These are phyloP conservation scores for Allantophomopsis cytisporea DNA, from an alignment of 2,329 filamentous ascomycete species.

Conservation along the genomic window DNA sequence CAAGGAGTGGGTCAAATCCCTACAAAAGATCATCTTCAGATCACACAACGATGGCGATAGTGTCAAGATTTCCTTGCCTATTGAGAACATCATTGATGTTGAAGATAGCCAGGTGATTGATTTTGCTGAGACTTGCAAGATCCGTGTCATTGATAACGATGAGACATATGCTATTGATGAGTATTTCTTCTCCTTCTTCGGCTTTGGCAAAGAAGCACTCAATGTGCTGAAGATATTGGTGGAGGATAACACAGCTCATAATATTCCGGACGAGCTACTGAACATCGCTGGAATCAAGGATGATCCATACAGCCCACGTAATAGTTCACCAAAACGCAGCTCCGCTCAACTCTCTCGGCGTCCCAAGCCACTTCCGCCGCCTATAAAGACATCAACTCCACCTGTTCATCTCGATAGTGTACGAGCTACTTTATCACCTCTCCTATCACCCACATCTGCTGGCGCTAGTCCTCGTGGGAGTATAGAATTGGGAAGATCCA, in stretches of 20 bases:
- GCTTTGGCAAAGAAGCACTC: conserved; percentile 70
- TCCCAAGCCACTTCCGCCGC: conserved; percentile 5
- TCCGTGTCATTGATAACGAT: conserved; percentile 83
- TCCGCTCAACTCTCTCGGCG: conserved; percentile 9
- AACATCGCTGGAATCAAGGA: conserved; percentile 6
- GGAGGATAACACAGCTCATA: conserved; percentile 17
- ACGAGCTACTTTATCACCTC: conserved; percentile 44
- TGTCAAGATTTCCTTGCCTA: conserved; percentile 86
- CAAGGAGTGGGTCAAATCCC: conserved; percentile 89
- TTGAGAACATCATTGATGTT: conserved; percentile 80
- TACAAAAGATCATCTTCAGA: conserved; percentile 90
- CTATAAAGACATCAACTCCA: conserved; percentile 9
- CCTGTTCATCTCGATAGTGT: conserved; percentile 37
- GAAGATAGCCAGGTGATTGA: conserved; percentile 86
- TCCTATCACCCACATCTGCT: conserved; percentile 16
- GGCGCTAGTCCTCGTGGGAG: conserved; percentile 37
- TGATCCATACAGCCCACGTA: conserved; percentile 9
- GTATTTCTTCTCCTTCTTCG: conserved; percentile 97
- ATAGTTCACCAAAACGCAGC: conserved; percentile 9
- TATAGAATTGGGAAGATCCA: conserved; percentile 34
- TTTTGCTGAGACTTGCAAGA: conserved; percentile 86
- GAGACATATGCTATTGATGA: conserved; percentile 93
- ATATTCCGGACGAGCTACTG: conserved; percentile 17
- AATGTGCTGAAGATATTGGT: conserved; percentile 45
- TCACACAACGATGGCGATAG: conserved; percentile 95